Percentiles rank a stretch among this genome's conserved stretches.
Conservation (phyloP, 495 filamentous ascomycete species). For the Hypoxylon trugodes region DNA sequence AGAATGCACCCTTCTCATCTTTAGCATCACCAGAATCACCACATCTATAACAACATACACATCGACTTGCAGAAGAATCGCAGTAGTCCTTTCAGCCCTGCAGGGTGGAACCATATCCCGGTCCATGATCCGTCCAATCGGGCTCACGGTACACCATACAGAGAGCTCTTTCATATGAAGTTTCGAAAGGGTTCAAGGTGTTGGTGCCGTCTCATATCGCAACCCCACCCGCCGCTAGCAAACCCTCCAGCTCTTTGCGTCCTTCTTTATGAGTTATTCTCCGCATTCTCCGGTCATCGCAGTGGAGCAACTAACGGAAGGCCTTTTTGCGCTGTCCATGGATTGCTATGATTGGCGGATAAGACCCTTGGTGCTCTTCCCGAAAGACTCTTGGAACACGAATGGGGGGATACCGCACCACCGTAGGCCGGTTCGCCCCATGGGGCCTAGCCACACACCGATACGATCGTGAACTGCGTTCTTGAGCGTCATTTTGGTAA, state of each 20-base stretch:
- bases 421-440: not conserved
- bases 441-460: conserved; percentile 17
- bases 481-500: conserved; percentile 23
- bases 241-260: not conserved
- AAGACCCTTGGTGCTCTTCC: conserved; percentile 4
- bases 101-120: conserved; percentile 1
- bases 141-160: not conserved
- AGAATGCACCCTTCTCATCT: not conserved
- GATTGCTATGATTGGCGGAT: conserved; percentile 35
- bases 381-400: not conserved
- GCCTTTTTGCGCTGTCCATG: conserved; percentile 14
- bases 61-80: too few species aligned
- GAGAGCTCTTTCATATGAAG: not conserved
- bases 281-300: conserved; percentile 27
- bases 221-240: conserved; percentile 9
- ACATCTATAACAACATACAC: not conserved
- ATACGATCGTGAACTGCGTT: conserved; percentile 35
- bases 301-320: conserved; percentile 17
- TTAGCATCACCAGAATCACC: not conserved
- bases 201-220: not conserved
- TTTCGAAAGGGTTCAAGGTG: conserved; percentile 4
- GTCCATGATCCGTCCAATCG: conserved; percentile 5
- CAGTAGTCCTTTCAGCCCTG: conserved; percentile 21
- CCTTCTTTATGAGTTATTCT: not conserved
- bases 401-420: conserved; percentile 22